phyloP scores from a whole-genome alignment of 768 basidiomycete species.

The Cystobasidium tubakii region DNA sequence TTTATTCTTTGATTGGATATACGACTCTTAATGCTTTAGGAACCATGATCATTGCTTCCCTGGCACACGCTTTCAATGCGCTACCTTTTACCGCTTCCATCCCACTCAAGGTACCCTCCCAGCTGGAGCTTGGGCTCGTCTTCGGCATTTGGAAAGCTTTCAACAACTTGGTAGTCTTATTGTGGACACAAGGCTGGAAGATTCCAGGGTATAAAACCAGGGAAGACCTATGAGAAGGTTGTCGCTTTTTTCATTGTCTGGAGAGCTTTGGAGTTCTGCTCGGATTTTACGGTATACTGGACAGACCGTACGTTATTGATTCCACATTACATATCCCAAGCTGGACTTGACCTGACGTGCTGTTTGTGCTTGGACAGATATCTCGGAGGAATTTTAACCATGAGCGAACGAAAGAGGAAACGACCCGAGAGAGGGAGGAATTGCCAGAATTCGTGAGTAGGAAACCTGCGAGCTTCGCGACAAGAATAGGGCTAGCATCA shows the following conservation, averaged over 20 bases:
- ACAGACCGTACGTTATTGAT: neutral
- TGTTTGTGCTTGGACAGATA: neutral
- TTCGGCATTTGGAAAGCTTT: slow-evolving; percentile 33
- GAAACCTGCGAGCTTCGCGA: neutral
- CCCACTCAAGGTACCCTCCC: slow-evolving; percentile 24
- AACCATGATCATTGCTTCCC: slow-evolving; percentile 11
- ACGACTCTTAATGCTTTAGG: slow-evolving; percentile 19
- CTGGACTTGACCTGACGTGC: neutral
- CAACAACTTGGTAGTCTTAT: slow-evolving; percentile 30
- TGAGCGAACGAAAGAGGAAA: slow-evolving; percentile 20
- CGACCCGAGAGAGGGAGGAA: neutral
- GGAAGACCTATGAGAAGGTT: slow-evolving; percentile 9
- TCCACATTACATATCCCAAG: too few relatives aligned
- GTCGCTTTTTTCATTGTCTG: slow-evolving; percentile 27
- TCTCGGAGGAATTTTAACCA: slow-evolving; percentile 5
- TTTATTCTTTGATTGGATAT: slow-evolving; percentile 10
- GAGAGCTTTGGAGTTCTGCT: slow-evolving; percentile 32
- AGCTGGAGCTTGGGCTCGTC: slow-evolving; percentile 10
- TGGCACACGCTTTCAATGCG: slow-evolving; percentile 28
- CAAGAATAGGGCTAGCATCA: neutral
- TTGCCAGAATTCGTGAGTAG: neutral
- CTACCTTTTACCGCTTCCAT: slow-evolving; percentile 32
- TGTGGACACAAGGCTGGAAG: slow-evolving; percentile 13
- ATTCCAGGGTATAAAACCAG: slow-evolving; percentile 19
- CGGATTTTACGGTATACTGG: slow-evolving; percentile 7